Base-by-base conservation (phyloP, 2,329 filamentous ascomycete species). In the Diaporthe ilicicola region DNA sequence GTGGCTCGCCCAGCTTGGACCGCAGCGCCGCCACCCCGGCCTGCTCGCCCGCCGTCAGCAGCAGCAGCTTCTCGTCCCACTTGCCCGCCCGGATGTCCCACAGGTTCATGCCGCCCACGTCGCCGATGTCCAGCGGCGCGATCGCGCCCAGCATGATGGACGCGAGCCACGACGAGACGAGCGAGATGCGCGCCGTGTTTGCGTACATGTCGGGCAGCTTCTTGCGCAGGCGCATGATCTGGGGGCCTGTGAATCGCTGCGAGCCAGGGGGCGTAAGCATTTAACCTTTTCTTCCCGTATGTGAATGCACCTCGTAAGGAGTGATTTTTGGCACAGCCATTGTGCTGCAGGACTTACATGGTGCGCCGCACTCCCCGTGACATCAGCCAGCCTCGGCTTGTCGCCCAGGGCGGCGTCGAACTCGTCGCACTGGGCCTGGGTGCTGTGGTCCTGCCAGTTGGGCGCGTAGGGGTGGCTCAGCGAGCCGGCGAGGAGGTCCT, bases 371-470 rank as follows among this genome's bases (percentile, higher is more conserved):
- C 95, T 98, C 37, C 96, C 96, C 12, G 96, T 98, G 24, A 89
- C 90, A 66, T 92, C 82, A 0, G 96, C 96, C 76, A 99, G 83
- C 73, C 87, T 86, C 76, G 92, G 87, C 2, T 89, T 85, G 8
- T 85, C 85, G 0, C 93, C 93, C 9, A 98, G 83, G 67, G 86
- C 84, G 6, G 84, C 87, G 80, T 98, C 95, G 78, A 98, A 98
- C 74, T 89, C 87, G 79, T 98, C 94, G 79, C 95, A 98, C 83
- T 99, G 93, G 75, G 87, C 87, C 83, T 98, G 94, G 2, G 96
- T 98, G 82, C 94, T 97, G 73, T 95, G 92, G 81, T 99, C 96
- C 83, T 98, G 96, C 96, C 96, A 99, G 81, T 98, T 99, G 9
- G 96, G 96, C 74, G 94, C 94, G 83, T 91, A 95, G 5, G 93